Conservation (phyloP, 306 rosid species). For the Gastrolobium bilobum region DNA sequence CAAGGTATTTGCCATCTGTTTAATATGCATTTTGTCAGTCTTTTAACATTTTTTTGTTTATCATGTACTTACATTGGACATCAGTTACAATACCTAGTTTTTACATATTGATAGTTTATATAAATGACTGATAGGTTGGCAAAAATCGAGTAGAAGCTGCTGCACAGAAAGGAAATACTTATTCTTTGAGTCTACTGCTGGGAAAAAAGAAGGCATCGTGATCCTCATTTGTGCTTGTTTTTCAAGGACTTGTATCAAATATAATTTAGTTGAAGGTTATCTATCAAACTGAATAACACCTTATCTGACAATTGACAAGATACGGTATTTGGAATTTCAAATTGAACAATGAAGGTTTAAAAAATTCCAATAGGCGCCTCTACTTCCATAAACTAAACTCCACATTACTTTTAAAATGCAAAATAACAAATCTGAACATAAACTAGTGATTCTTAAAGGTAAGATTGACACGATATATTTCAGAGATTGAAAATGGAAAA, state of each 20-base stretch:
- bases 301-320: conserved; percentile 12
- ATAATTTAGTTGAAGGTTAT: conserved; percentile 25
- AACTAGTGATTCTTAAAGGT: background rate
- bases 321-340: background rate
- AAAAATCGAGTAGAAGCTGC: conserved; percentile 85
- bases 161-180: conserved; percentile 75
- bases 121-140: conserved; percentile 68
- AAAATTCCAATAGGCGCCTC: background rate
- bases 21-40: background rate
- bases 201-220: conserved; percentile 76
- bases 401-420: background rate
- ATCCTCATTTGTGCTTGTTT: conserved; percentile 20
- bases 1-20: conserved; percentile 67
- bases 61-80: background rate
- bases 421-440: background rate
- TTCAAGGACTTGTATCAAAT: conserved; percentile 20
- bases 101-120: conserved; percentile 13
- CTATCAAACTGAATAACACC: conserved; percentile 15
- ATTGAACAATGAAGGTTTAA: background rate
- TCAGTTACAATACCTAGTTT: conserved; percentile 10
- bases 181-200: conserved; percentile 76
- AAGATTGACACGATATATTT: background rate
- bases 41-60: background rate
- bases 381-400: background rate
- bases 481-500: background rate